Evolutionary conservation across 2,329 filamentous ascomycete species (phyloP).

Genomic region (Fusarium luffae): DNA sequence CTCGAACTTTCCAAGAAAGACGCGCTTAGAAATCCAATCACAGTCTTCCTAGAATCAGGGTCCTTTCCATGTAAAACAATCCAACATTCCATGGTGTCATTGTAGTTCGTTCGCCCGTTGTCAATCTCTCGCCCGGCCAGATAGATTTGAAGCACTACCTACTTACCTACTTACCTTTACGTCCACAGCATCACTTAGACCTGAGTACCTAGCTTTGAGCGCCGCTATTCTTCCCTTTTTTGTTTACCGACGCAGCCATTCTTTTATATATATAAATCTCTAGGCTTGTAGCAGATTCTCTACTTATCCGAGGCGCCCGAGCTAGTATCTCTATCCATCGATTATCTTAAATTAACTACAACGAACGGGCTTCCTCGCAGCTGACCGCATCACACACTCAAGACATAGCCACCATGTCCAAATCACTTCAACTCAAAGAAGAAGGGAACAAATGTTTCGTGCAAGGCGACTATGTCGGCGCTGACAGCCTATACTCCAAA

Average conservation of each 20-base stretch:
- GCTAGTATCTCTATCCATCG: background rate
- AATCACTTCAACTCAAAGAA: constrained; percentile 60
- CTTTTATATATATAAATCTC: background rate
- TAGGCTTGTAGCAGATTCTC: background rate
- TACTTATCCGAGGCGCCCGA: background rate
- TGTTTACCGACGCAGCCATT: background rate
- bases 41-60: constrained; percentile 7
- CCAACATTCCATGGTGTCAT: constrained; percentile 2
- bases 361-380: background rate
- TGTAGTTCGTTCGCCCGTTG: constrained; percentile 3
- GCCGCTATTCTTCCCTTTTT: background rate
- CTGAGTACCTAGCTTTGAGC: background rate
- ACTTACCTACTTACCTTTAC: background rate
- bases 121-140: background rate
- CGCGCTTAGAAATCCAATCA: constrained; percentile 49
- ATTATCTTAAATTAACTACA: background rate
- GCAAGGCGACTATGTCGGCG: constrained; percentile 70
- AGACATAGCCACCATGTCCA: constrained; percentile 46
- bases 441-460: constrained; percentile 75
- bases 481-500: constrained; percentile 77
- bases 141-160: background rate
- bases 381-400: background rate
- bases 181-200: background rate
- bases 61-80: constrained; percentile 11
- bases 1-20: constrained; percentile 44